These are phyloP conservation scores for Kokia cookei DNA, from an alignment of 441 rosid genomes.

Conservation along the genomic window DNA sequence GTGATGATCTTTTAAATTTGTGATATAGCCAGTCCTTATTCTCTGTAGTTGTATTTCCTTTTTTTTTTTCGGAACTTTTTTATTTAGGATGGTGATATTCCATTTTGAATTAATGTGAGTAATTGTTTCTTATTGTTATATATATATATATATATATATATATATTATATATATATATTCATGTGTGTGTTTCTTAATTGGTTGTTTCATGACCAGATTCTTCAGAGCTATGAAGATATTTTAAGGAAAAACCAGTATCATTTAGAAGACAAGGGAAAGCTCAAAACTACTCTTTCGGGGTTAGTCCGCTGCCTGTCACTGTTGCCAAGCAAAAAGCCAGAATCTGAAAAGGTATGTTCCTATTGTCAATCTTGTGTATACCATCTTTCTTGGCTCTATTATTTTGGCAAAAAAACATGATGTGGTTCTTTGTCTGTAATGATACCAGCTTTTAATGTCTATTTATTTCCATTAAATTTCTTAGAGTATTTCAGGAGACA, in stretches of 20 bases:
- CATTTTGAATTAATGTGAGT: neutral
- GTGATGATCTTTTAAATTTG: neutral
- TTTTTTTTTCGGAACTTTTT: neutral
- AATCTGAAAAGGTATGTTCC: slow-evolving; percentile 39
- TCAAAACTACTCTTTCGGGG: slow-evolving; percentile 66
- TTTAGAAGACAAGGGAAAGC: slow-evolving; percentile 70
- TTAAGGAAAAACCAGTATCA: slow-evolving; percentile 57
- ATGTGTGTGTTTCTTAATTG: slow-evolving; percentile 6
- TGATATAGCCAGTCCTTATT: neutral
- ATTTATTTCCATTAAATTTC: slow-evolving; percentile 10
- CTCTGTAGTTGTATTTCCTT: neutral
- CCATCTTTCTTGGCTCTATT: neutral
- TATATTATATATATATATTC: neutral
- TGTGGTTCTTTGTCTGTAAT: neutral
- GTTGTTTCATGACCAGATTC: slow-evolving; percentile 44
- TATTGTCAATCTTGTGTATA: neutral
- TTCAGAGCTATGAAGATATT: slow-evolving; percentile 72
- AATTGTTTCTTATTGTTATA: neutral
- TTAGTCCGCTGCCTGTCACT: slow-evolving; percentile 66
- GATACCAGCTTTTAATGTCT: neutral
- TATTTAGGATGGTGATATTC: neutral
- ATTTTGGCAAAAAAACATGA: neutral
- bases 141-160: neutral
- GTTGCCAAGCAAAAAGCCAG: slow-evolving; percentile 34
- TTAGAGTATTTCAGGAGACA: slow-evolving; percentile 28